Conservation (phyloP, 306 rosid genomes). For the Erythrophleum fordii region DNA sequence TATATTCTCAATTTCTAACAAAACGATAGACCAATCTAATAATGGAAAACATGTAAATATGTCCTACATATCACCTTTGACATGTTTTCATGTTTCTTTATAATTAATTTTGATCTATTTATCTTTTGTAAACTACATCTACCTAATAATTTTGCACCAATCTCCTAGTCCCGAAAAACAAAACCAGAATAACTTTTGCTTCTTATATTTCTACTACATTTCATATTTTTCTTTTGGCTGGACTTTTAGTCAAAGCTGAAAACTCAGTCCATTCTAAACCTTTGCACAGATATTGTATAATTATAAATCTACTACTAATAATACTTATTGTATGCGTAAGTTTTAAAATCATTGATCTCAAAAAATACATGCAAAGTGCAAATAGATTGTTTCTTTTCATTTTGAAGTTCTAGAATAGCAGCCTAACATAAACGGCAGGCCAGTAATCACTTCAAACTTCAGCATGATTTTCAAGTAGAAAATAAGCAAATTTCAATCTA, state of each 20-base stretch:
- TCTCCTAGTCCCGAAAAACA: no score
- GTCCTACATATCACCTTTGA: not conserved
- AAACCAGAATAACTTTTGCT: no score
- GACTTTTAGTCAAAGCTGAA: not conserved
- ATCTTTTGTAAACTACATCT: no score
- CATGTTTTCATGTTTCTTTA: not conserved
- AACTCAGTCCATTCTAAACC: not conserved
- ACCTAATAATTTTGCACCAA: no score
- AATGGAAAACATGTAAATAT: not conserved
- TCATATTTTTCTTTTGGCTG: no score
- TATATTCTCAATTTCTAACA: not conserved
- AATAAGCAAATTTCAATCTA: not conserved
- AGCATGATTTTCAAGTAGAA: not conserved
- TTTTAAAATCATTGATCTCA: not conserved
- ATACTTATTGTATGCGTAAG: not conserved
- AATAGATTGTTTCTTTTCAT: not conserved
- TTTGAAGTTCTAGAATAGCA: not conserved
- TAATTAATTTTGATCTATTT: no score
- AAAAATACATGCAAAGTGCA: not conserved
- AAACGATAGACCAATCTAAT: not conserved
- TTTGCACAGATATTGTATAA: not conserved
- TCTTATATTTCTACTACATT: no score
- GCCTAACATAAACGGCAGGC: not conserved
- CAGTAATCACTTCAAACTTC: not conserved
- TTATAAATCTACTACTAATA: not conserved